Evolutionary conservation across 805 yeast species (phyloP).

Genomic region (Ogataea nakhonphanomensis): DNA sequence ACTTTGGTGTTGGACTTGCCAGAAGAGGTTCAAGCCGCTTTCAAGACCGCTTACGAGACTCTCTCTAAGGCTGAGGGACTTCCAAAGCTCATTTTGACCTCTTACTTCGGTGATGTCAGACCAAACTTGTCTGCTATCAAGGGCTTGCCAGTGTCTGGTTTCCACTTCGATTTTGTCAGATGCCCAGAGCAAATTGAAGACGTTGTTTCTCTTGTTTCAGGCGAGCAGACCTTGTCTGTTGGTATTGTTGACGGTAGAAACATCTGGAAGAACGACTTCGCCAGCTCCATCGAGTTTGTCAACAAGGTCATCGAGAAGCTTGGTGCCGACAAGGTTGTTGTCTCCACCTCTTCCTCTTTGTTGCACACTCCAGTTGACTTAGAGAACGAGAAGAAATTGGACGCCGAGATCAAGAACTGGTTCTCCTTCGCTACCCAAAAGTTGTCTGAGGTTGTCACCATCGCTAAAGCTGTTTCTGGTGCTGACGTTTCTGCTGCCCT

Average conservation of each 20-base stretch:
- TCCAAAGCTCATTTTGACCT: slow-evolving; percentile 79
- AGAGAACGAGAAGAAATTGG: slow-evolving; percentile 85
- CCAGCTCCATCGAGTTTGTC: slow-evolving; percentile 80
- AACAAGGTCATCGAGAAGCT: slow-evolving; percentile 79
- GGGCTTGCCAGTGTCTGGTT: slow-evolving; percentile 88
- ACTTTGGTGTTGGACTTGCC: slow-evolving; percentile 91
- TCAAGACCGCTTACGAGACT: slow-evolving; percentile 80
- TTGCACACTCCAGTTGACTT: slow-evolving; percentile 98
- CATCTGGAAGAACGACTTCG: slow-evolving; percentile 97
- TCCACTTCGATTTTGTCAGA: slow-evolving; percentile 96
- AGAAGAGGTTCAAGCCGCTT: slow-evolving; percentile 77
- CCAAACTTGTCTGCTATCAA: slow-evolving; percentile 91
- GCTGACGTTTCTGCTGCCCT: slow-evolving; percentile 73
- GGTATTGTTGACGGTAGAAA: slow-evolving; percentile 99
- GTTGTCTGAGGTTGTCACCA: slow-evolving; percentile 82
- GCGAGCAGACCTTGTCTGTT: slow-evolving; percentile 79
- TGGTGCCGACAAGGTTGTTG: slow-evolving; percentile 83
- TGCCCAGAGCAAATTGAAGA: slow-evolving; percentile 93
- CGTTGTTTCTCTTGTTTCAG: slow-evolving; percentile 62
- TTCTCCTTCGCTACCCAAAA: slow-evolving; percentile 98
- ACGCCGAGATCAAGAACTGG: slow-evolving; percentile 92
- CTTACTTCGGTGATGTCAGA: slow-evolving; percentile 98
- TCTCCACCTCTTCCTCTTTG: slow-evolving; percentile 95
- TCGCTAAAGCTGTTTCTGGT: slow-evolving; percentile 85
- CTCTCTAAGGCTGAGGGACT: slow-evolving; percentile 63